Base-by-base conservation (phyloP, 177 flowering plant genomes). In the Telopea speciosissima region DNA sequence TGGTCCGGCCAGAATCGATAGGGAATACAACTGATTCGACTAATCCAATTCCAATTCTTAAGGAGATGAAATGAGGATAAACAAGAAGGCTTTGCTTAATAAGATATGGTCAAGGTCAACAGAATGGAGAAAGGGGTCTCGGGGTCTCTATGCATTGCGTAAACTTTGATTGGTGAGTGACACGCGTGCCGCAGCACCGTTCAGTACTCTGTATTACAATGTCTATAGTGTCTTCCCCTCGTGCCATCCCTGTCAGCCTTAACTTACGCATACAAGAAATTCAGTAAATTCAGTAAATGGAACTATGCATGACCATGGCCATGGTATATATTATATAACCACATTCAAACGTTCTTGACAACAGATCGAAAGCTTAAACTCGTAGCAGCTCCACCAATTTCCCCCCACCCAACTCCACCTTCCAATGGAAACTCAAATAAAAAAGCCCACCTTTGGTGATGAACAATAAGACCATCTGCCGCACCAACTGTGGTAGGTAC, bases 391-490 rank as follows among this genome's bases (percentile, higher is more conserved):
- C 33, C 45, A 63, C 63, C 62, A 65, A 62, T 73, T 21, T 10
- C 69, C 36, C 71, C 73, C 61, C 45, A 70, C 13, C 66, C 56
- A 14, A 66, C 49, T 44, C 49, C 1, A 9, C 49, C 7, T 44
- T 44, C 14, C 3, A 9, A 44, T 44, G 31, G 31, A 28, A 28
- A 28, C 31, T 28, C 31, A 2, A 28, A 28, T 28, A 28, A 28
- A 28, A 28, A 28, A 28, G 31, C 31, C 31, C 49, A 44, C 49
- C 54, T 49, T 49, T 16, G 19, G 13, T 16, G 17, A 3, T 63
- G 33, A 17, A 5, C 7, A 62, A 70, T 8, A 13, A 59, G 21
- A 3, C 60, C 14, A 54, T 23, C 23, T 45, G 31, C 65, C 3
- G 19, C 61, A 67, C 25, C 23, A 24, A 2, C 49, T 44, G n/a